Base-by-base conservation (phyloP, 768 basidiomycete genomes). In the Mycena maculata region DNA sequence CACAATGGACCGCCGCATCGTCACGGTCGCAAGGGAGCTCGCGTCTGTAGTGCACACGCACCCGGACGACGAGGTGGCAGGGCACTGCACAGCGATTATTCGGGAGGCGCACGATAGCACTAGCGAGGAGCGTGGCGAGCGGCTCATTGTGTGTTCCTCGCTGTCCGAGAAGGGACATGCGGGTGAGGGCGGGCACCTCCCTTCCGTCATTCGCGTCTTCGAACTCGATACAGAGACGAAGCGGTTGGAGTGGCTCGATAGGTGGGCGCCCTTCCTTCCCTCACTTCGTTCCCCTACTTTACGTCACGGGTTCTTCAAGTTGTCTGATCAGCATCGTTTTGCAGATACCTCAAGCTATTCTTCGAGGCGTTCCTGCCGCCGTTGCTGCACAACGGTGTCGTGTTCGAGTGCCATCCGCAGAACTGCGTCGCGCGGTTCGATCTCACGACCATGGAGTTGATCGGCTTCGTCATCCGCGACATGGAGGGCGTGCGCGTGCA, bases 351-450 rank as follows among this genome's bases (percentile, higher is more conserved):
- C 59, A 79, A 82, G 28, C 48, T 88, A 30, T 83, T 87, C 64
- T 82, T 88, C 65, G 75, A 79, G n/a, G 87, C 87, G 3, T 88
- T 89, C 70, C 77, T 89, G 22, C 87, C 88, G 3, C 78, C 86
- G 0, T 80, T 87, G 65, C 74, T 89, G 5, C 70, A 82, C 58
- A 86, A 89, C 63, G 86, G 87, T 7, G 86, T 89, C 5, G 86
- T 84, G 2, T 88, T 89, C 69, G 87, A 89, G 72, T 85, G 83
- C 53, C 88, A 89, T 70, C 86, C 86, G 2, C 88, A 89, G 74
- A 88, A 89, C 66, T 87, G 86, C 65, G 76, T 89, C 10, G 86
- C 86, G 8, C 82, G 86, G 2, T 88, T 87, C 67, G 82, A 85
- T 64, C 67, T 84, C 5, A 64, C 77, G 27, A 84, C 86, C 4